Evolutionary conservation across 257 asterid genomes (phyloP).

Genomic region (Ophiorrhiza pumila): DNA sequence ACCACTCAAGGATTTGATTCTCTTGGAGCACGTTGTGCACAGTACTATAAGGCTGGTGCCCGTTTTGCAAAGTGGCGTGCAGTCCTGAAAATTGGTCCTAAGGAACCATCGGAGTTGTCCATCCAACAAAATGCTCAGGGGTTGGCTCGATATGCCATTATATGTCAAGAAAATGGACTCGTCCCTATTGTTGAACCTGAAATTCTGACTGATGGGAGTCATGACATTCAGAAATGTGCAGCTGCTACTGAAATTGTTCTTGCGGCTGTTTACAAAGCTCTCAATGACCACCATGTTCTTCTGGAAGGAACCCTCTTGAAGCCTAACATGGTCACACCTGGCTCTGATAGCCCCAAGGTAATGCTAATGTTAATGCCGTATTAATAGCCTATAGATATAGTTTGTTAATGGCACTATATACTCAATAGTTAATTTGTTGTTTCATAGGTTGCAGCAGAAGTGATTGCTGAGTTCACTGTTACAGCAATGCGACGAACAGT

Average conservation of each 20-base stretch:
- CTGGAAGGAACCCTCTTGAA: conserved; percentile 86
- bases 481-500: conserved; percentile 65
- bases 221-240: conserved; percentile 65
- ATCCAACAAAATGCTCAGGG: conserved; percentile 87
- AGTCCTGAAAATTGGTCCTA: conserved; percentile 67
- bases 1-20: conserved; percentile 83
- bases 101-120: conserved; percentile 69
- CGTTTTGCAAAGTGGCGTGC: conserved; percentile 90
- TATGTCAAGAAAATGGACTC: conserved; percentile 86
- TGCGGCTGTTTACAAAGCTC: conserved; percentile 79
- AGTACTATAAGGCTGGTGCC: conserved; percentile 89
- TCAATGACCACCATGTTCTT: conserved; percentile 82
- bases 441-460: conserved; percentile 60
- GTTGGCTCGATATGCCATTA: conserved; percentile 81
- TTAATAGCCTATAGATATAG: too few species aligned
- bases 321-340: conserved; percentile 95
- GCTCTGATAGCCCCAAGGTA: conserved; percentile 79
- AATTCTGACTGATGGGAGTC: conserved; percentile 68
- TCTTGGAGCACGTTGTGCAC: conserved; percentile 62
- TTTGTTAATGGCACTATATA: too few species aligned
- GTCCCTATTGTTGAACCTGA: conserved; percentile 93
- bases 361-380: too few species aligned
- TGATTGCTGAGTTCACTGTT: conserved; percentile 72
- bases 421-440: too few species aligned
- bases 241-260: conserved; percentile 70